These are phyloP conservation scores for Clausena lansium DNA, from an alignment of 345 rosid genomes.

Conservation along the genomic window DNA sequence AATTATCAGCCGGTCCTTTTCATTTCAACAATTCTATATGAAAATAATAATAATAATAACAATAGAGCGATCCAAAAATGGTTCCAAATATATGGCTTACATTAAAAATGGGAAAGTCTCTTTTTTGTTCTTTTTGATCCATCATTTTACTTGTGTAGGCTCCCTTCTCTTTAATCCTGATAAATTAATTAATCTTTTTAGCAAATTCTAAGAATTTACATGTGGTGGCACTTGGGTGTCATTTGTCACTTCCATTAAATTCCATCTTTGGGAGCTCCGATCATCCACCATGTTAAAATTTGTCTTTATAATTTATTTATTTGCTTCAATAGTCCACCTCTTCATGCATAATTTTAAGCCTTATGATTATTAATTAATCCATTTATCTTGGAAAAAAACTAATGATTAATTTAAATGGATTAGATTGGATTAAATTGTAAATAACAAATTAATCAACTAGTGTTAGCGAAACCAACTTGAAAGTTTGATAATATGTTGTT, in stretches of 20 bases:
- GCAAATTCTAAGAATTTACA: neutral
- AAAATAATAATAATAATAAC: neutral
- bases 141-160: neutral
- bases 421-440: neutral
- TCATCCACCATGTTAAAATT: neutral
- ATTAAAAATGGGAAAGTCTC: neutral
- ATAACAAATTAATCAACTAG: neutral
- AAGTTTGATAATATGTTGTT: neutral
- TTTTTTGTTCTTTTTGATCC: neutral
- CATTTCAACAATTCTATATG: neutral
- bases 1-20: conserved; percentile 9
- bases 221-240: conserved; percentile 2
- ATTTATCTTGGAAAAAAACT: neutral
- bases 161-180: too few relatives aligned
- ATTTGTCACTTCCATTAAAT: neutral
- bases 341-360: neutral
- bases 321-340: neutral
- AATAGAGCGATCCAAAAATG: neutral
- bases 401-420: neutral
- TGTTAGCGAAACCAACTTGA: neutral
- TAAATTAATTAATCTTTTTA: too few relatives aligned
- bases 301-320: neutral
- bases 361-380: neutral
- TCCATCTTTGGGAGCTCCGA: neutral
- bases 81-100: neutral